Evolutionary conservation across 2,329 filamentous ascomycete genomes (phyloP).

Genomic region (Chaetomiaceae sp.): DNA sequence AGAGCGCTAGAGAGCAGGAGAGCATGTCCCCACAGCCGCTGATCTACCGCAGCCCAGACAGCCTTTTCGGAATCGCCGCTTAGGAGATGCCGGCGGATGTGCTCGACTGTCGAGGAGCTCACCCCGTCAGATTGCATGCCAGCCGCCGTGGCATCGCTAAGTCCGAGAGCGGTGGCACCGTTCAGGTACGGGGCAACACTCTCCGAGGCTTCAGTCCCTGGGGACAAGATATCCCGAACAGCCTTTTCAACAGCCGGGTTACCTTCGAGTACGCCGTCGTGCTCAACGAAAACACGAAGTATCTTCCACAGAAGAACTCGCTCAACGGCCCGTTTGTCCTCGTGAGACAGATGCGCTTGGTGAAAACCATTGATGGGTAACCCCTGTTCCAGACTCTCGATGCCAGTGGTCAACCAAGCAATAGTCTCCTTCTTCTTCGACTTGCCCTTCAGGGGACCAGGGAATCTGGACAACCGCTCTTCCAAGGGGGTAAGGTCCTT

Average conservation of each 20-base stretch:
- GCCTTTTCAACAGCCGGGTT: conserved; percentile 64
- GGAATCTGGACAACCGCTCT: conserved; percentile 73
- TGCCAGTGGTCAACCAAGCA: conserved; percentile 71
- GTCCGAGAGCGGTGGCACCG: conserved; percentile 18
- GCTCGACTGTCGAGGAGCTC: conserved; percentile 62
- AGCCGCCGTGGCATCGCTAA: conserved; percentile 22
- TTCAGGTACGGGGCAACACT: conserved; percentile 24
- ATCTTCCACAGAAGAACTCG: conserved; percentile 84
- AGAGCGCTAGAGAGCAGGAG: conserved; percentile 77
- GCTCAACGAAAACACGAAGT: conserved; percentile 71
- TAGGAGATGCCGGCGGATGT: conserved; percentile 67
- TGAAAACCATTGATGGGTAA: conserved; percentile 45
- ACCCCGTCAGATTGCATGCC: conserved; percentile 50
- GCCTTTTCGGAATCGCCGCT: conserved; percentile 83
- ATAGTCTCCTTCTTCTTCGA: conserved; percentile 92
- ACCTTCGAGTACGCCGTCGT: conserved; percentile 77
- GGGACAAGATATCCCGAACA: conserved; percentile 67
- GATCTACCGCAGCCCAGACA: conserved; percentile 88
- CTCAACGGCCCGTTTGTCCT: conserved; percentile 69
- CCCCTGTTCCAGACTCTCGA: conserved; percentile 63
- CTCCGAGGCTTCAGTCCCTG: conserved; percentile 37
- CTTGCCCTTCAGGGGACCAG: conserved; percentile 82
- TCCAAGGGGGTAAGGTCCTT: conserved; percentile 67
- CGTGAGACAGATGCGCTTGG: conserved; percentile 46
- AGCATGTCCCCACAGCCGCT: conserved; percentile 91